Evolutionary conservation across 2,329 filamentous ascomycete genomes (phyloP), one percentile per base, ranked within the genome.

Genomic region (Monosporascus sp.): DNA sequence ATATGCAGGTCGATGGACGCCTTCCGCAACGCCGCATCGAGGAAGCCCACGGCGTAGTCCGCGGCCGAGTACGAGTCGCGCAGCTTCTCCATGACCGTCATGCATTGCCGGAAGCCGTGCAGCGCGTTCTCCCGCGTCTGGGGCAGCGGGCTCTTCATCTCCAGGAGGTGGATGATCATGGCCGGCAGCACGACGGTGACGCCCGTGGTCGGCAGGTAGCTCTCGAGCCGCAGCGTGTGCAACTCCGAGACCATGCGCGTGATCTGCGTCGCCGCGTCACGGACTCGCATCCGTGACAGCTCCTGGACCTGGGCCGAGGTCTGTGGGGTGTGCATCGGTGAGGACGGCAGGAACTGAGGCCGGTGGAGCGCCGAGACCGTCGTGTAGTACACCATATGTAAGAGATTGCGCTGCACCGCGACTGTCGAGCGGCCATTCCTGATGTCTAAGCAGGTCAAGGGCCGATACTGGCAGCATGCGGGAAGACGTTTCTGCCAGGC

Each of bases 311-410:
- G 86, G 11, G 83, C 80, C 37, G 83, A 83, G 17, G 76, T 75
- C 58, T 73, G 76, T 17, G 78, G 76, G 7, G 72, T 70, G 60
- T 77, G 76, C 55, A 67, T 67, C 1, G 87, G 83, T 14, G 84
- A 83, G 0, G 87, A 87, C 1, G 91, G 90, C 41, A 96, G 79
- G 54, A 97, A 93, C 60, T 96, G 91, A 2, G 93, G 93, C 31
- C 93, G 86, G 69, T 97, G 92, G 18, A 97, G 78, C 3, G 93
- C 93, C 50, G 90, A 96, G 18, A 95, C 80, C 0, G 92, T 95
- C 2, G 93, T 95, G 69, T 91, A 89, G 71, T 95, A 96, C 2
- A 96, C 85, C 87, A 97, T 95, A 70, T 96, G 90, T 37, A 97
- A 76, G 20, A 97, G 77, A n/a, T 89, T 89, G 48, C 89, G 83